phyloP scores from a whole-genome alignment of 768 basidiomycete genomes.

The Pleurotus tuber-regium region DNA sequence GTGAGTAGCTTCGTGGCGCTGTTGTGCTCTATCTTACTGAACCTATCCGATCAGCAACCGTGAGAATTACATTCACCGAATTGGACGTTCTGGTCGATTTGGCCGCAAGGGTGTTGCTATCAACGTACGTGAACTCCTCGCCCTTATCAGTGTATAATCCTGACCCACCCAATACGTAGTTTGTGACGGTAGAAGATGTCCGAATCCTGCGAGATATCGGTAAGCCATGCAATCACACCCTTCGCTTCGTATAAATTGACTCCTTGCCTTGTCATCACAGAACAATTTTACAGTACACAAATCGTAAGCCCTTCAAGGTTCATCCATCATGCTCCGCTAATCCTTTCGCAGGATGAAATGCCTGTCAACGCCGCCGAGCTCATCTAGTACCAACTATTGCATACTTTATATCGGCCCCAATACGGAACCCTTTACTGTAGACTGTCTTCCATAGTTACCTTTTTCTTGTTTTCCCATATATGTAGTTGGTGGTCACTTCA shows the following conservation, averaged over 20 bases:
- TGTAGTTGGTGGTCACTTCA: neutral
- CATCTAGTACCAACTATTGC: constrained; percentile 54
- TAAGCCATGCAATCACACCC: constrained; percentile 31
- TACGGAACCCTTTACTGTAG: no score
- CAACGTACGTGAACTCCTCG: constrained; percentile 60
- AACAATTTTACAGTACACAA: constrained; percentile 96
- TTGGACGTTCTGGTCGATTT: constrained; percentile 98
- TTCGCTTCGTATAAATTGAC: constrained; percentile 11
- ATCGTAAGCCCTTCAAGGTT: constrained; percentile 54
- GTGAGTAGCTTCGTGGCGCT: constrained; percentile 41
- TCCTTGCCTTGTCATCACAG: constrained; percentile 32
- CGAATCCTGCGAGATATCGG: constrained; percentile 96
- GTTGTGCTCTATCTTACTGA: constrained; percentile 10
- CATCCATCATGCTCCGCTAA: constrained; percentile 18
- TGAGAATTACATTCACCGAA: constrained; percentile 99
- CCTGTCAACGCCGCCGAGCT: constrained; percentile 97
- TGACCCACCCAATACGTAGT: constrained; percentile 41
- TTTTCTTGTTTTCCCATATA: no score
- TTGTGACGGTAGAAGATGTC: constrained; percentile 93
- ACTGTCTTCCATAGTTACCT: no score
- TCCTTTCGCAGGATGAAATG: constrained; percentile 83
- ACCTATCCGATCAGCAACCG: constrained; percentile 61
- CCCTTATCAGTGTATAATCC: constrained; percentile 14
- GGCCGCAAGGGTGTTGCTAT: constrained; percentile 99
- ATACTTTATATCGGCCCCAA: no score